Conservation (phyloP, 2,329 filamentous ascomycete species). For the Monosporascus sp. region DNA sequence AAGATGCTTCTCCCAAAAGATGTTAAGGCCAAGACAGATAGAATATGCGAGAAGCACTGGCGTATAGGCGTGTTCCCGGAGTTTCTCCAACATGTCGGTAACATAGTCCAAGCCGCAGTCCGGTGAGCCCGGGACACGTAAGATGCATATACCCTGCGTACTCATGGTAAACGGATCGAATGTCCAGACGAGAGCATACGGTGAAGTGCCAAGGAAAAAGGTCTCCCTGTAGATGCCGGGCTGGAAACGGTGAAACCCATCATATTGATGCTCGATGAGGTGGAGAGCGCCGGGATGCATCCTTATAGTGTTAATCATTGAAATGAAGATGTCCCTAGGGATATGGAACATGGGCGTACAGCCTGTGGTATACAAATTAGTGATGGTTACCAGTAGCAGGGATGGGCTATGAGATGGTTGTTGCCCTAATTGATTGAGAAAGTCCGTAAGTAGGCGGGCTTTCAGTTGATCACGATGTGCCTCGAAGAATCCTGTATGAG, state of each 20-base stretch:
- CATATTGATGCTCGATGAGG: background rate
- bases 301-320: background rate
- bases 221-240: background rate
- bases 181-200: background rate
- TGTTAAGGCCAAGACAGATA: background rate
- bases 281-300: background rate
- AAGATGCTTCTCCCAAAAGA: background rate
- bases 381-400: background rate
- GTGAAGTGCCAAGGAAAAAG: background rate
- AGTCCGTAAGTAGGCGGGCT: too few relatives aligned
- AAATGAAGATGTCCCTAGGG: background rate
- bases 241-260: background rate
- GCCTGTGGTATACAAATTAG: background rate
- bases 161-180: background rate
- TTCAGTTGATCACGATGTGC: too few relatives aligned
- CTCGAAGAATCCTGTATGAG: too few relatives aligned
- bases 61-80: background rate
- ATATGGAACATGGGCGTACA: background rate
- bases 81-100: background rate
- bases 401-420: background rate
- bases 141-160: background rate
- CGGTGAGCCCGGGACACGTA: background rate
- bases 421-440: too few relatives aligned
- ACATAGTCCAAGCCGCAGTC: background rate
- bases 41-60: background rate